Evolutionary conservation across 345 rosid genomes (phyloP).

Genomic region (Diplotaxis tenuifolia): DNA sequence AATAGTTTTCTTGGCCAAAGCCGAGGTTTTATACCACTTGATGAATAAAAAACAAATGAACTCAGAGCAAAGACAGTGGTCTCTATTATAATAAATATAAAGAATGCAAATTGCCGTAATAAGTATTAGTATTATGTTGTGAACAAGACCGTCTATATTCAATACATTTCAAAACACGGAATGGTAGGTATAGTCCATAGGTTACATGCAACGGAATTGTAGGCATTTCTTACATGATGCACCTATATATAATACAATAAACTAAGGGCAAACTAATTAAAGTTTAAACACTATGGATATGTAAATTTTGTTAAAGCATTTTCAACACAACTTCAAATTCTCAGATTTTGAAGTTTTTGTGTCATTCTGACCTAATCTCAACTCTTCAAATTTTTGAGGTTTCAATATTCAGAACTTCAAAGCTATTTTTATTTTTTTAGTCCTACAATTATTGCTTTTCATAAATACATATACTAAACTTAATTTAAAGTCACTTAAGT

Average conservation of each 20-base stretch:
- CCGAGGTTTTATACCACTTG: constrained; percentile 26
- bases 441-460: too few relatives aligned
- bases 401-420: too few relatives aligned
- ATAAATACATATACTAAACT: too few relatives aligned
- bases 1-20: constrained; percentile 8
- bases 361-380: too few relatives aligned
- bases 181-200: not conserved
- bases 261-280: not conserved
- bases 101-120: constrained; percentile 11
- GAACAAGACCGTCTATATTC: not conserved
- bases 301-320: not conserved
- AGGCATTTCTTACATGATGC: not conserved
- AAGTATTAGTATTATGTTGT: not conserved
- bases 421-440: too few relatives aligned
- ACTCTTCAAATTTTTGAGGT: too few relatives aligned
- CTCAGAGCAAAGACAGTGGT: constrained; percentile 13
- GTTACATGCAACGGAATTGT: constrained; percentile 6
- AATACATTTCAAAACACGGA: not conserved
- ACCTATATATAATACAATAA: not conserved
- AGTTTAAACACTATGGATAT: too few relatives aligned
- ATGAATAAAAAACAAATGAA: constrained; percentile 14
- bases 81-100: not conserved
- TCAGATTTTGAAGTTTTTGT: too few relatives aligned
- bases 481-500: too few relatives aligned
- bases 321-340: too few relatives aligned